Percentiles rank a stretch among this genome's conserved stretches.
Evolutionary conservation across 1,284 basidiomycete species (phyloP).

Genomic region (Hymenochaete sp.): DNA sequence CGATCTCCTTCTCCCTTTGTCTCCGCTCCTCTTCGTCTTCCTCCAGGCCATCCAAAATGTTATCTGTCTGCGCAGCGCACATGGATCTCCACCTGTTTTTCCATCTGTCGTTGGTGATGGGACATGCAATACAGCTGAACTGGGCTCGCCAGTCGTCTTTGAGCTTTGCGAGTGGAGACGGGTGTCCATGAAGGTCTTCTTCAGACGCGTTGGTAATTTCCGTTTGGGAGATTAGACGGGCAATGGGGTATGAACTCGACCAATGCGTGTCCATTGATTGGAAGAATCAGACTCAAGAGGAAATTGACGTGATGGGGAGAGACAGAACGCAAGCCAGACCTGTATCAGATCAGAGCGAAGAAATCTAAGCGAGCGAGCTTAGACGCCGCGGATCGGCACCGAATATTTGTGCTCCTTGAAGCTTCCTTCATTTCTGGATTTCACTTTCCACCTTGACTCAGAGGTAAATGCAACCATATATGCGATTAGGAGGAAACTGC

Average conservation of each 20-base stretch:
- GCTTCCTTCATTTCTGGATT: no score
- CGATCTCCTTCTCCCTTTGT: conserved; percentile 41
- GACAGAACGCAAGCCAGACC: no score
- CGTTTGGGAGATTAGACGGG: conserved; percentile 9
- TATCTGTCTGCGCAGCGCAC: conserved; percentile 54
- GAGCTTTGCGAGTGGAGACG: conserved; percentile 40
- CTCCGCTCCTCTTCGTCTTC: conserved; percentile 37
- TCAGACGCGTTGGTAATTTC: conserved; percentile 12
- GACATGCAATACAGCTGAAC: conserved; percentile 67
- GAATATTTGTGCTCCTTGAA: no score
- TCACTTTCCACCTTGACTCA: no score
- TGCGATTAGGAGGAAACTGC: no score
- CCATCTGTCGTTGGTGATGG: conserved; percentile 84
- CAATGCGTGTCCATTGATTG: conserved; percentile 7
- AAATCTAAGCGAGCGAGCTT: no score
- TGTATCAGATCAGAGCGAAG: no score
- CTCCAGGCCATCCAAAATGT: conserved; percentile 39
- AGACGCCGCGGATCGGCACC: no score
- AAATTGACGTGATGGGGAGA: no score
- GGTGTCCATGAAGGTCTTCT: not conserved
- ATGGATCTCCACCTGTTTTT: conserved; percentile 81
- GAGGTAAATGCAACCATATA: no score
- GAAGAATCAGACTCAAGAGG: no score
- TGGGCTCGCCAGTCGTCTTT: conserved; percentile 42
- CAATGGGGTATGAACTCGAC: conserved; percentile 7